A percentile compares a stretch with the other conserved stretches of the same genome.
phyloP scores from a whole-genome alignment of 768 basidiomycete species.

The Mycena galericulata region DNA sequence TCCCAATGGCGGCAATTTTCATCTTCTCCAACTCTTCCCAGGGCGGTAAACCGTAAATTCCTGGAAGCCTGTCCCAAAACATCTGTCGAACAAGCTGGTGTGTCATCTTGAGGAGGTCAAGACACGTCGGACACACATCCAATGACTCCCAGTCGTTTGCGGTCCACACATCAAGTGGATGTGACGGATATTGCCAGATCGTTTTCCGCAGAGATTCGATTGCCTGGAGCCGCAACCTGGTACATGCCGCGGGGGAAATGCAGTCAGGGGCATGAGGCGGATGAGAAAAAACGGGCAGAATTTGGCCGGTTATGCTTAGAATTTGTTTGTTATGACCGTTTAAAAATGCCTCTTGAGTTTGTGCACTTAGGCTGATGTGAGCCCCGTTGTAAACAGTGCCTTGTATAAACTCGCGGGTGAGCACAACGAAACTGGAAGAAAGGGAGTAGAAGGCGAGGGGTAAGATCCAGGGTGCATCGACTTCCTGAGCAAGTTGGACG shows the following conservation, averaged over 20 bases:
- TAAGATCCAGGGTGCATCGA: neutral
- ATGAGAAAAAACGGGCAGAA: neutral
- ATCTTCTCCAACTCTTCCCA: constrained; percentile 15
- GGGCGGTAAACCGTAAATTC: neutral
- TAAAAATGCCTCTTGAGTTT: neutral
- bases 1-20: neutral
- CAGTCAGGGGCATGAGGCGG: neutral
- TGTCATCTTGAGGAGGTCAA: neutral
- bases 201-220: neutral
- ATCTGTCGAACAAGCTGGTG: neutral
- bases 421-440: neutral
- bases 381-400: constrained; percentile 4
- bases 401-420: neutral
- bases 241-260: neutral
- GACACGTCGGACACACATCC: constrained; percentile 2
- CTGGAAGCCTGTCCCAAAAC: constrained; percentile 17
- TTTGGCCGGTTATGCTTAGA: neutral
- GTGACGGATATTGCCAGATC: neutral
- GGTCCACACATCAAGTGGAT: neutral
- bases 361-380: neutral
- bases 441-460: constrained; percentile 16
- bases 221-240: neutral
- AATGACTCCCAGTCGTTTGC: neutral
- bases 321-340: neutral
- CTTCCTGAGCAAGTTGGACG: no score